These are phyloP conservation scores for Candida stauntonica DNA, from an alignment of 805 yeast genomes.

Conservation along the genomic window DNA sequence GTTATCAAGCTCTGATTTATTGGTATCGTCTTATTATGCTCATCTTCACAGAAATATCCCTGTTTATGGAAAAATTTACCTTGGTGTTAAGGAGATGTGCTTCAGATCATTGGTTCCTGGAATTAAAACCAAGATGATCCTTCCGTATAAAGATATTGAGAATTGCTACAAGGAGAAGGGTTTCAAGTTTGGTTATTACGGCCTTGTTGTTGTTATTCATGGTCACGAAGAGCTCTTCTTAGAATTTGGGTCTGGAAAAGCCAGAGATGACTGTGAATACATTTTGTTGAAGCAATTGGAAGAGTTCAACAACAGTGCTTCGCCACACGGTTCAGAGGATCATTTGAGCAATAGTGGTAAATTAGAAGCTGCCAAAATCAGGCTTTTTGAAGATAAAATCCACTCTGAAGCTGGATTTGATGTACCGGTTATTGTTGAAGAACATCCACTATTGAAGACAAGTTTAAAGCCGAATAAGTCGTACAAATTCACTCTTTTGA, in stretches of 20 bases:
- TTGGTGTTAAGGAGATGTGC: constrained; percentile 67
- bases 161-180: constrained; percentile 65
- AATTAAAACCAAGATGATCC: constrained; percentile 69
- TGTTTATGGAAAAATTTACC: constrained; percentile 74
- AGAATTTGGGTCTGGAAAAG: constrained; percentile 61
- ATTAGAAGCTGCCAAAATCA: constrained; percentile 54
- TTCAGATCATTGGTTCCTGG: constrained; percentile 80
- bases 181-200: constrained; percentile 63
- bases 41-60: constrained; percentile 71
- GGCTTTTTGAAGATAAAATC: constrained; percentile 63
- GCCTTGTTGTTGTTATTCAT: constrained; percentile 61
- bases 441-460: constrained; percentile 50
- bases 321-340: constrained; percentile 8
- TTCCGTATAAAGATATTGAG: constrained; percentile 74
- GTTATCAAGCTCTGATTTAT: constrained; percentile 42
- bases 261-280: constrained; percentile 70
- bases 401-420: constrained; percentile 56
- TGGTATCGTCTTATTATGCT: constrained; percentile 67
- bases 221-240: constrained; percentile 76
- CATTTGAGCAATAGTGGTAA: constrained; percentile 23
- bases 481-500: constrained; percentile 61
- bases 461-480: constrained; percentile 50
- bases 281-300: constrained; percentile 51
- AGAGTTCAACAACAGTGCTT: constrained; percentile 11
- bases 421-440: constrained; percentile 66